A percentile compares a stretch with the other conserved stretches of the same genome.
These are phyloP conservation scores for Ogataea parapolymorpha DNA, from an alignment of 805 yeast species.

Conservation along the genomic window DNA sequence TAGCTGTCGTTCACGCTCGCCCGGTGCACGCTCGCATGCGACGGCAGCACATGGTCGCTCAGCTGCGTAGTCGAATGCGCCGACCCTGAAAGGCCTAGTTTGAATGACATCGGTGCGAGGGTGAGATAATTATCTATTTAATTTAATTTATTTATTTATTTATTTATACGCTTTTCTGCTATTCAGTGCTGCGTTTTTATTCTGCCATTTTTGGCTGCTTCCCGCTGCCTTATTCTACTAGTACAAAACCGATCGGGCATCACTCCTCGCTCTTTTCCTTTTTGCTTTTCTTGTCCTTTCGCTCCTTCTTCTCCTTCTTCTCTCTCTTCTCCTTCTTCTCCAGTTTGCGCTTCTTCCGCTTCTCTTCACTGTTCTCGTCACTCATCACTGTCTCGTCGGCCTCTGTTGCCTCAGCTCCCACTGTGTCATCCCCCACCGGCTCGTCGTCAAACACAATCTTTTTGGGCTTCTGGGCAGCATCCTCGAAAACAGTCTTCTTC, in stretches of 20 bases:
- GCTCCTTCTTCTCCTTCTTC: slow-evolving; percentile 12
- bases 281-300: slow-evolving; percentile 20
- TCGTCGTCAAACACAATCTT: slow-evolving; percentile 19
- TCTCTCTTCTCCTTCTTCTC: slow-evolving; percentile 22
- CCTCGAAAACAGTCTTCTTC: slow-evolving; percentile 18
- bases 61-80: slow-evolving; percentile 26
- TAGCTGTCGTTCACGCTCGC: slow-evolving; percentile 14
- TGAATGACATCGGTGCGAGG: slow-evolving; percentile 4
- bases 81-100: slow-evolving; percentile 19
- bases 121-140: not conserved
- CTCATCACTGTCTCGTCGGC: not conserved
- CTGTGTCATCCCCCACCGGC: not conserved
- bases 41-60: slow-evolving; percentile 19
- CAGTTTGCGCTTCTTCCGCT: slow-evolving; percentile 2
- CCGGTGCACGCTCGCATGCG: slow-evolving; percentile 7
- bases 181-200: no score
- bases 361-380: slow-evolving; percentile 1
- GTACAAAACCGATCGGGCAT: not conserved
- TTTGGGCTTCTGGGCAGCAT: slow-evolving; percentile 15
- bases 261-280: slow-evolving; percentile 2
- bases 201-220: no score
- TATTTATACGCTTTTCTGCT: no score
- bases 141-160: no score
- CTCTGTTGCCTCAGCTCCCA: not conserved
- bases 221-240: not conserved